Evolutionary conservation across 2,329 filamentous ascomycete species (phyloP).

Genomic region (Talaromyces amestolkiae): DNA sequence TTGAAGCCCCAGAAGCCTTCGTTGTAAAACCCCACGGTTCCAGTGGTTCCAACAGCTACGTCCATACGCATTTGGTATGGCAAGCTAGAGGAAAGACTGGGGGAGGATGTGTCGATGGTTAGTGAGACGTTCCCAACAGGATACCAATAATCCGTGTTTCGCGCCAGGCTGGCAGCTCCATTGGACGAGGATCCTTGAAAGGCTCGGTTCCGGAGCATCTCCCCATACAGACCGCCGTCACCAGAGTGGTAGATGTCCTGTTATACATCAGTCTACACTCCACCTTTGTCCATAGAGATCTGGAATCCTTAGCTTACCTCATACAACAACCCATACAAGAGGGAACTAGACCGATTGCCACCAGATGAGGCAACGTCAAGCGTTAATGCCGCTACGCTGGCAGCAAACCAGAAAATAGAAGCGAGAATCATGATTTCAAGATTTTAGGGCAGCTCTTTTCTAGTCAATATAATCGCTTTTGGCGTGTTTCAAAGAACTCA

Average conservation of each 20-base stretch:
- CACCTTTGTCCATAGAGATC: neutral
- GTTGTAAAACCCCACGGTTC: neutral
- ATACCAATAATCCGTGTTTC: neutral
- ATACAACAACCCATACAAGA: slow-evolving; percentile 7
- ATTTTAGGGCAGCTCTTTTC: neutral
- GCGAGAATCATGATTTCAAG: neutral
- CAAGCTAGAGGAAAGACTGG: neutral
- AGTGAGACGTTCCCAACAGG: neutral
- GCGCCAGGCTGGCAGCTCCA: neutral
- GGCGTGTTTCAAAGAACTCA: neutral
- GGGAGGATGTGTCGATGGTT: neutral
- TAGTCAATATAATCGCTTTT: neutral
- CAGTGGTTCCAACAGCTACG: neutral
- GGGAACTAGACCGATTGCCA: slow-evolving; percentile 33
- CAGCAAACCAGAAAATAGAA: slow-evolving; percentile 36
- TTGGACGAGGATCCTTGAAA: slow-evolving; percentile 26
- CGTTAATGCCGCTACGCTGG: slow-evolving; percentile 25
- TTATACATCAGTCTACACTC: neutral
- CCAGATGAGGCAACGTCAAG: slow-evolving; percentile 21
- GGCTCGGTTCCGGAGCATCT: slow-evolving; percentile 35
- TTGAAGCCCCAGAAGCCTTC: neutral
- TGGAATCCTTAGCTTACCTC: neutral
- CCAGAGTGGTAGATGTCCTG: slow-evolving; percentile 39
- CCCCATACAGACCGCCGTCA: slow-evolving; percentile 35
- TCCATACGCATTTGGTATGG: neutral